Conservation (phyloP, 257 asterid genomes). For the Salvia hispanica region DNA sequence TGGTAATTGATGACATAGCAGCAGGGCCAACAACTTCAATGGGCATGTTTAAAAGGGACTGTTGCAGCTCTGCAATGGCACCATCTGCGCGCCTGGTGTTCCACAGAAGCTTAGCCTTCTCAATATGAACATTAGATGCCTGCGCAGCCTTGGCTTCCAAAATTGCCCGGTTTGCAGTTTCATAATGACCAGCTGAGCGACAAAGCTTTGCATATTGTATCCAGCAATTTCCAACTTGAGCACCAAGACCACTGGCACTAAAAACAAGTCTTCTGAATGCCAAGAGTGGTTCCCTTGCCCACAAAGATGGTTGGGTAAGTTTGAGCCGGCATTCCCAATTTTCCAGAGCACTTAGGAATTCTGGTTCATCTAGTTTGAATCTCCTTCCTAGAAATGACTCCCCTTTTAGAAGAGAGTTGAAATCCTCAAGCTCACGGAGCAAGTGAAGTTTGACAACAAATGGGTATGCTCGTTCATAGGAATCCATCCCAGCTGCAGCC, state of each 20-base stretch:
- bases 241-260: constrained; percentile 71
- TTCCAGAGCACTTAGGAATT: constrained; percentile 59
- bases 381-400: constrained; percentile 71
- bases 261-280: constrained; percentile 92
- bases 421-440: constrained; percentile 95
- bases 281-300: constrained; percentile 99
- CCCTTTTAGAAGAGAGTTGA: constrained; percentile 72
- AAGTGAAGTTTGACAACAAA: constrained; percentile 93
- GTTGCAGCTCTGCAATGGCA: constrained; percentile 98
- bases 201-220: constrained; percentile 94
- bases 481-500: constrained; percentile 99
- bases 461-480: constrained; percentile 95
- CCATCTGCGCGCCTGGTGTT: constrained; percentile 91
- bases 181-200: constrained; percentile 97
- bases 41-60: constrained; percentile 89
- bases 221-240: constrained; percentile 92
- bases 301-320: constrained; percentile 90
- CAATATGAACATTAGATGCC: constrained; percentile 88
- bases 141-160: constrained; percentile 84
- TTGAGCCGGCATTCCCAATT: constrained; percentile 92
- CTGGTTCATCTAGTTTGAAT: constrained; percentile 62
- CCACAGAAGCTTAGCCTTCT: constrained; percentile 98
- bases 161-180: constrained; percentile 93
- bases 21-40: constrained; percentile 78
- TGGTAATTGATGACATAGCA: constrained; percentile 84